Evolutionary conservation across 805 yeast species (phyloP), one percentile per base, ranked within the genome.

Genomic region (Candida jianshihensis): DNA sequence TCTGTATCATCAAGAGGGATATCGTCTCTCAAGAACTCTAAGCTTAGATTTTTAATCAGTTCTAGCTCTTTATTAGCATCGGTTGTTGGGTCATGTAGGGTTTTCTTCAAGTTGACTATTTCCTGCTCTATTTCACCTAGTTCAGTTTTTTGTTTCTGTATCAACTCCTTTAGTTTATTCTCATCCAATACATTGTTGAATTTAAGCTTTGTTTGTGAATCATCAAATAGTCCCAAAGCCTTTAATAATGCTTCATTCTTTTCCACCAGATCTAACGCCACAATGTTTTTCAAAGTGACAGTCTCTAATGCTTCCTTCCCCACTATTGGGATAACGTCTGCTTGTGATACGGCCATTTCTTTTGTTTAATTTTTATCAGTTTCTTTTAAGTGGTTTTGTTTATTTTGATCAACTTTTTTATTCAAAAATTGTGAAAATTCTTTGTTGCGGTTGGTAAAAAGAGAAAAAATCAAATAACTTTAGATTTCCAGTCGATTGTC

Each of bases 241-340:
- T 41, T 43, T 11, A 53, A 27, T 1, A 53, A 18, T 2, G 42
- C 40, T 37, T 51, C 56, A 27, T 51, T 48, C 33, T 42, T 36
- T 25, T 53, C 51, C 9, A 52, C 47, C 4, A 52, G 26, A 25
- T 53, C 54, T 11, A 51, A 35, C 10, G 56, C 49, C 9, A 53
- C 47, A 12, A 52, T 21, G 35, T 52, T 53, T 39, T 53, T 53
- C 30, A 53, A 31, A 4, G 58, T 52, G 19, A 53, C 43, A 1
- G 45, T 50, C 19, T 50, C 56, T 4, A 53, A 34, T 1, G 44
- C 19, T 10, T 29, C 31, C n/a, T 35, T 30, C 13, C 35, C 30
- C 8, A 41, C 37, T 8, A 47, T 36, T 17, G 56, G 53, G 0
- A 39, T 38, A 4, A 44, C 40, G 21, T 35, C 40, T 0, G 56